Percentiles rank a stretch among this genome's conserved stretches.
Conservation (phyloP, 1,139 yeast genomes). For the Yamadazyma diospyri region DNA sequence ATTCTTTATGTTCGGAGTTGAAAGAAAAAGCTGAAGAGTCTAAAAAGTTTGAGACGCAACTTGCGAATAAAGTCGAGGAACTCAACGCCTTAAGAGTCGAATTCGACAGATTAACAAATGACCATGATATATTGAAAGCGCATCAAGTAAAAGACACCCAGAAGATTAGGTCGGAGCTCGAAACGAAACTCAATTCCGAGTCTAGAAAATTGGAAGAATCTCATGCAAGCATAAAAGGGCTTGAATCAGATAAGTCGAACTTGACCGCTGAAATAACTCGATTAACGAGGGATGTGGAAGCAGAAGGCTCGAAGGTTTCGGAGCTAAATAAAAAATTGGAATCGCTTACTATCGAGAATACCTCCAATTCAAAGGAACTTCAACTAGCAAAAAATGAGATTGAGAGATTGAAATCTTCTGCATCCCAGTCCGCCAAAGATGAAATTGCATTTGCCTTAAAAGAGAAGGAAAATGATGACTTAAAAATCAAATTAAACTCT, state of each 20-base stretch:
- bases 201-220: constrained; percentile 4
- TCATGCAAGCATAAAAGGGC: constrained; percentile 2
- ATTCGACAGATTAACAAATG: background rate
- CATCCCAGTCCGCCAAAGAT: constrained; percentile 1
- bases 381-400: constrained; percentile 4
- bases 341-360: too few relatives aligned
- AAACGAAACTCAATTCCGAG: constrained; percentile 1
- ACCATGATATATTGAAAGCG: background rate
- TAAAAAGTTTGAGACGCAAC: background rate
- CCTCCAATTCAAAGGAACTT: constrained; percentile 10
- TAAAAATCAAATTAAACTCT: constrained; percentile 6
- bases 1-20: background rate
- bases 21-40: background rate
- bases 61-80: background rate
- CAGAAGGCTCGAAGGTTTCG: too few relatives aligned
- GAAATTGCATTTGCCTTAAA: constrained; percentile 9
- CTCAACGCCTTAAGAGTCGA: background rate
- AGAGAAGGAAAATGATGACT: constrained; percentile 5
- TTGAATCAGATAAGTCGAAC: constrained; percentile 5
- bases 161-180: background rate
- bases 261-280: constrained; percentile 1
- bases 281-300: constrained; percentile 15
- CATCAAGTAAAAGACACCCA: background rate
- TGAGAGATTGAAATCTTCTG: background rate
- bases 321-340: too few relatives aligned